phyloP scores from a whole-genome alignment of 306 rosid genomes.

The Carpinus viminea region DNA sequence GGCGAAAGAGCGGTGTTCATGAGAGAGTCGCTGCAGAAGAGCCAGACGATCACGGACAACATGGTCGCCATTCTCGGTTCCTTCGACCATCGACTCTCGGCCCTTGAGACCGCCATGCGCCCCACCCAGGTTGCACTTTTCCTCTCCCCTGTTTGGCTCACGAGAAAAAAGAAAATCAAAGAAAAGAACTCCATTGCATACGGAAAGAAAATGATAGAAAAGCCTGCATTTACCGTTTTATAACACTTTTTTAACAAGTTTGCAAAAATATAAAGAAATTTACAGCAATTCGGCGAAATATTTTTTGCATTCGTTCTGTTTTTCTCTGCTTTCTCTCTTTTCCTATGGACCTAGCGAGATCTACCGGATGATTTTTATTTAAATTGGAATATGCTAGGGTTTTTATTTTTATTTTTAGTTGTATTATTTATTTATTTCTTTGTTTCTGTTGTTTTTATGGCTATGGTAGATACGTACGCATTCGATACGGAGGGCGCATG shows the following conservation, averaged over 20 bases:
- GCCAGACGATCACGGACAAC: slow-evolving; percentile 76
- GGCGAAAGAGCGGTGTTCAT: slow-evolving; percentile 59
- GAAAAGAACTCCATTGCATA: background rate
- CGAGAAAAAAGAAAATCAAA: background rate
- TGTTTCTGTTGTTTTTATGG: background rate
- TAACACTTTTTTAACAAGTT: background rate
- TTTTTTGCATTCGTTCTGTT: background rate
- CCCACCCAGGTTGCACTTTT: slow-evolving; percentile 75
- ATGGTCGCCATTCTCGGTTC: slow-evolving; percentile 95
- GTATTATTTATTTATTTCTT: background rate
- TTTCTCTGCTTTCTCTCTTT: slow-evolving; percentile 15
- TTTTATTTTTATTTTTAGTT: slow-evolving; percentile 5
- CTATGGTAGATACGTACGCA: slow-evolving; percentile 73
- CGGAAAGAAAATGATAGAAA: background rate
- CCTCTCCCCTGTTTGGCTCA: background rate
- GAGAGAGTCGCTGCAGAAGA: slow-evolving; percentile 68
- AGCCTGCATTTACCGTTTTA: background rate
- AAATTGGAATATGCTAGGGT: slow-evolving; percentile 14
- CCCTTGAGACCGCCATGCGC: slow-evolving; percentile 94
- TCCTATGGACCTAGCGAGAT: slow-evolving; percentile 17
- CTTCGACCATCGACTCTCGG: slow-evolving; percentile 93
- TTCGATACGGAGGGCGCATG: slow-evolving; percentile 88
- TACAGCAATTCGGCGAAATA: slow-evolving; percentile 1
- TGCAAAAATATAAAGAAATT: background rate
- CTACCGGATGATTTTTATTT: background rate